These are phyloP conservation scores for Plasmodium gaboni DNA, from an alignment of 169 alveolate genomes.

Conservation along the genomic window DNA sequence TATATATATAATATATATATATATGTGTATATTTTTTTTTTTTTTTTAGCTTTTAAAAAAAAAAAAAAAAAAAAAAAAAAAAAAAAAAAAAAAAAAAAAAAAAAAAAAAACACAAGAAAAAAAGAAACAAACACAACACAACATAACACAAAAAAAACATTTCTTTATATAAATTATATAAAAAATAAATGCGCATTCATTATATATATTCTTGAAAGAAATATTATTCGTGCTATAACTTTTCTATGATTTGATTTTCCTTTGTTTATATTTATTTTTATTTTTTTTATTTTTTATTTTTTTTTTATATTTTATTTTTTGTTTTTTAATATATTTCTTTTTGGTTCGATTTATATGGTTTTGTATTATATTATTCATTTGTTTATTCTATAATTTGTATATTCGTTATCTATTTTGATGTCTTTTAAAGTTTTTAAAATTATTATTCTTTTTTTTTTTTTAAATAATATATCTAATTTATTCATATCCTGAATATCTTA, in stretches of 20 bases:
- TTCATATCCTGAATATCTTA: too few species aligned
- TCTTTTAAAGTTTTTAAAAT: neutral
- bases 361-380: constrained; percentile 5
- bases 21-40: neutral
- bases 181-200: constrained; percentile 48
- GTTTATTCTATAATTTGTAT: neutral
- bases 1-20: too few species aligned
- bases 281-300: constrained; percentile 6
- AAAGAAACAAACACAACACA: constrained; percentile 14
- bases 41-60: constrained; percentile 27
- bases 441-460: too few species aligned
- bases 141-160: neutral
- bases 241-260: constrained; percentile 1
- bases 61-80: constrained; percentile 23
- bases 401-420: neutral
- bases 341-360: neutral
- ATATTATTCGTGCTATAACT: neutral
- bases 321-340: neutral
- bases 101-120: constrained; percentile 6
- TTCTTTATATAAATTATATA: constrained; percentile 1
- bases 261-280: constrained; percentile 11
- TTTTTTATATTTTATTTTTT: constrained; percentile 5
- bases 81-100: constrained; percentile 26
- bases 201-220: constrained; percentile 9
- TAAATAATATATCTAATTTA: too few species aligned